Conservation (phyloP, 83 land plant genomes). For the Thuja plicata region DNA sequence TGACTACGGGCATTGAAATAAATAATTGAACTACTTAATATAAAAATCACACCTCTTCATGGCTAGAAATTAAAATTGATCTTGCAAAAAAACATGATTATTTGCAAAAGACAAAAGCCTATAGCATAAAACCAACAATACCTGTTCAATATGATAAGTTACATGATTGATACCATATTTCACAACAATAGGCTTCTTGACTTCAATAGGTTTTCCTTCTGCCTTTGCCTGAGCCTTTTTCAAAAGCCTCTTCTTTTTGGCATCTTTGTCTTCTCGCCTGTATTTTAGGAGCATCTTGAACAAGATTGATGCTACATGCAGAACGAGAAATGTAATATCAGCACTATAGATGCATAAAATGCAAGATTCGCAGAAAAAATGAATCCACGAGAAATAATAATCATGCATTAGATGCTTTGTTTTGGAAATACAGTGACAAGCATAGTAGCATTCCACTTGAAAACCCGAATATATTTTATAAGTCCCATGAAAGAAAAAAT, state of each 20-base stretch:
- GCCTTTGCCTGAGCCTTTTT: slow-evolving; percentile 77
- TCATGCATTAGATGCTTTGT: too few species aligned
- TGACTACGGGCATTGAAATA: not conserved
- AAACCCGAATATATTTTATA: too few species aligned
- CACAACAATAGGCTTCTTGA: slow-evolving; percentile 81
- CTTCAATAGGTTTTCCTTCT: slow-evolving; percentile 60
- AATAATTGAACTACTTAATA: too few species aligned
- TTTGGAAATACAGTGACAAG: too few species aligned
- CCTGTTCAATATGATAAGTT: slow-evolving; percentile 80
- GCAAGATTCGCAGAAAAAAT: not conserved
- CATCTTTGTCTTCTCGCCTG: slow-evolving; percentile 76
- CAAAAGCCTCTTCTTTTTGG: slow-evolving; percentile 74
- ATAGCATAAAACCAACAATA: not conserved
- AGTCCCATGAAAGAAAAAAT: too few species aligned
- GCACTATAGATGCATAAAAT: not conserved
- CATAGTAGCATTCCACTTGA: not conserved
- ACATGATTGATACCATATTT: slow-evolving; percentile 77
- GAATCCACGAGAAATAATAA: not conserved
- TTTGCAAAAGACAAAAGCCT: not conserved
- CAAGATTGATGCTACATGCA: slow-evolving; percentile 49
- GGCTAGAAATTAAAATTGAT: not conserved
- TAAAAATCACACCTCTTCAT: not conserved
- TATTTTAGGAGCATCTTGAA: slow-evolving; percentile 81
- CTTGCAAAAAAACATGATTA: not conserved
- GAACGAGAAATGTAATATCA: not conserved